Evolutionary conservation across 352 stramenopile genomes (phyloP).

Genomic region (Pythium phragmiticola): DNA sequence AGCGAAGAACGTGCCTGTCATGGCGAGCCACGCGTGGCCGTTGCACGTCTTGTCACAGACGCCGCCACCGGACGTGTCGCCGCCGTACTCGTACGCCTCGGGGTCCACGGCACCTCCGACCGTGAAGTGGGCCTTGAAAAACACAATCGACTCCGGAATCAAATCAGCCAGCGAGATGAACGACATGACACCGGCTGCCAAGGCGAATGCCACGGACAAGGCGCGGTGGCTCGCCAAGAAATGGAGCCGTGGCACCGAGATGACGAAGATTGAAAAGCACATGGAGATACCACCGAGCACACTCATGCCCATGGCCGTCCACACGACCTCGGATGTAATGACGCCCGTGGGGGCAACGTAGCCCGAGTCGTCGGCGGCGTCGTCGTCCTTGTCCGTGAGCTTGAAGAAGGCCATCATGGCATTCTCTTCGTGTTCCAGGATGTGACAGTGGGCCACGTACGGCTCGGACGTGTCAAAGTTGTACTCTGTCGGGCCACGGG

Average conservation of each 20-base stretch:
- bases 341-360: constrained; percentile 31
- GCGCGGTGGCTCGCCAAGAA: constrained; percentile 56
- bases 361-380: constrained; percentile 45
- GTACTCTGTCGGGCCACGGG: constrained; percentile 50
- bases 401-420: constrained; percentile 72
- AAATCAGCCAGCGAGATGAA: constrained; percentile 75
- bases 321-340: constrained; percentile 50
- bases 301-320: constrained; percentile 75
- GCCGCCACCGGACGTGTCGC: constrained; percentile 43
- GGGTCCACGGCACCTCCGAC: constrained; percentile 49
- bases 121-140: constrained; percentile 45
- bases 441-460: constrained; percentile 78
- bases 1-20: constrained; percentile 41
- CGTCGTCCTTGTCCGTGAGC: constrained; percentile 48
- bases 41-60: constrained; percentile 49
- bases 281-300: constrained; percentile 64
- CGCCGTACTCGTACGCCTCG: constrained; percentile 57
- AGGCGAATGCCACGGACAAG: constrained; percentile 54
- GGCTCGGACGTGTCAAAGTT: constrained; percentile 69
- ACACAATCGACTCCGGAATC: constrained; percentile 52
- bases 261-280: constrained; percentile 61
- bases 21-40: constrained; percentile 68
- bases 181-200: constrained; percentile 73
- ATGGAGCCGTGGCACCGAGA: constrained; percentile 63
- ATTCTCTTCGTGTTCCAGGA: constrained; percentile 80